Evolutionary conservation across 176 grass and related monocot genomes (phyloP), one percentile per base, ranked within the genome.

Genomic region (Melocanna baccifera): DNA sequence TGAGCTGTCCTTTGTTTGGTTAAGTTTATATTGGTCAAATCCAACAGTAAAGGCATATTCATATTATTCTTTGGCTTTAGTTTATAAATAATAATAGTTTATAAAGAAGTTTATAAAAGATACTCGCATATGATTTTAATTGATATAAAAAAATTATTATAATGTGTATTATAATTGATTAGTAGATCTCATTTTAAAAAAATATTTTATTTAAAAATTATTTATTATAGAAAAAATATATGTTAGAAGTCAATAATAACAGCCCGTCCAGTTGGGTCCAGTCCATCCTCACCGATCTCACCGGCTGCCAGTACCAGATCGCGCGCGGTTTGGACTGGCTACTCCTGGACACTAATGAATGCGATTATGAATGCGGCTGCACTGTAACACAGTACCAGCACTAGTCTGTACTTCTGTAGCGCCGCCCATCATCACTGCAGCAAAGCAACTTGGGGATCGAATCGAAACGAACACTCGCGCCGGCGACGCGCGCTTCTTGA

Each of bases 341-440:
- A 22, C 41, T n/a, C 36, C 48, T 65, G 48, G 9, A 22, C 79
- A 13, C n/a, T 5, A 65, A 34, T 89, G 76, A 88, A 89, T 73
- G 81, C 80, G 42, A 41, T 26, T 29, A 34, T 89, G 76, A 88
- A 89, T 73, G 81, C 65, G 32, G 52, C 36, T n/a, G 29, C 2
- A 12, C 62, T 39, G 77, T 41, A 62, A 40, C 32, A 0, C 46
- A 23, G 32, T 8, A 22, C 52, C 11, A 12, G 46, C 11, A 9
- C 6, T 3, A 9, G 5, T 0, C 63, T 20, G 63, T 6, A 52
- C 3, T n/a, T n/a, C n/a, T 4, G 8, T 46, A 16, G 25, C 26
- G n/a, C n/a, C n/a, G n/a, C n/a, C n/a, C n/a, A 37, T 37, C 36
- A 40, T 20, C 6, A 20, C 5, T 20, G 14, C 52, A 22, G 18